These are phyloP conservation scores for Heracleum sosnowskyi DNA, from an alignment of 129 eudicot genomes.

Conservation along the genomic window DNA sequence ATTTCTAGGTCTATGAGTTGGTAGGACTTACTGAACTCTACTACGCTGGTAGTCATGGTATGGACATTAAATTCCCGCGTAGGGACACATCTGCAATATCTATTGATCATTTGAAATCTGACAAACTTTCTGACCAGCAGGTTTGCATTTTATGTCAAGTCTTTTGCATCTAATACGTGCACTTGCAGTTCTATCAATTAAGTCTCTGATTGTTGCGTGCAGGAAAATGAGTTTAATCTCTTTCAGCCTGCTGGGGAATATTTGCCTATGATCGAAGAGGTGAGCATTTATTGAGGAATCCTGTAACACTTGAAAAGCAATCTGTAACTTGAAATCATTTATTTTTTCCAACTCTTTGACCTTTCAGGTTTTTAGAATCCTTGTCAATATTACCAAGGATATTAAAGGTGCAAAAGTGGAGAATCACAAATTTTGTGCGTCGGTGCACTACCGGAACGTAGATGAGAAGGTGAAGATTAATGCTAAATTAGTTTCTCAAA, in stretches of 20 bases:
- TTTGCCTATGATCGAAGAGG: conserved; percentile 85
- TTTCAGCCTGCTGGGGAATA: conserved; percentile 92
- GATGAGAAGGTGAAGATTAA: conserved; percentile 70
- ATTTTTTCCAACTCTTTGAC: not conserved
- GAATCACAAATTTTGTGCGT: conserved; percentile 84
- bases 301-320: not conserved
- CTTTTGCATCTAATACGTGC: not conserved
- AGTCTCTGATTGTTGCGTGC: too few relatives aligned
- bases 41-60: conserved; percentile 97
- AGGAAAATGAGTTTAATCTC: conserved; percentile 65
- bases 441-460: conserved; percentile 97
- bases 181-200: not conserved
- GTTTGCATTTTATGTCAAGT: conserved; percentile 21
- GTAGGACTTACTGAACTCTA: conserved; percentile 74
- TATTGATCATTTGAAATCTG: conserved; percentile 21
- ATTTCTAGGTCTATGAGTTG: conserved; percentile 57
- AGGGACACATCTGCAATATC: conserved; percentile 19
- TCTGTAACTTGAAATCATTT: not conserved
- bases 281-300: conserved; percentile 10
- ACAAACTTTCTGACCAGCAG: conserved; percentile 53
- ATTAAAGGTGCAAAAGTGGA: conserved; percentile 81
- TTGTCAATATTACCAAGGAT: conserved; percentile 60
- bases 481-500: not conserved
- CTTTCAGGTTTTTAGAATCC: conserved; percentile 72
- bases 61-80: conserved; percentile 75